Evolutionary conservation across 305 asterid species (phyloP).

Genomic region (Fraxinus ornus): DNA sequence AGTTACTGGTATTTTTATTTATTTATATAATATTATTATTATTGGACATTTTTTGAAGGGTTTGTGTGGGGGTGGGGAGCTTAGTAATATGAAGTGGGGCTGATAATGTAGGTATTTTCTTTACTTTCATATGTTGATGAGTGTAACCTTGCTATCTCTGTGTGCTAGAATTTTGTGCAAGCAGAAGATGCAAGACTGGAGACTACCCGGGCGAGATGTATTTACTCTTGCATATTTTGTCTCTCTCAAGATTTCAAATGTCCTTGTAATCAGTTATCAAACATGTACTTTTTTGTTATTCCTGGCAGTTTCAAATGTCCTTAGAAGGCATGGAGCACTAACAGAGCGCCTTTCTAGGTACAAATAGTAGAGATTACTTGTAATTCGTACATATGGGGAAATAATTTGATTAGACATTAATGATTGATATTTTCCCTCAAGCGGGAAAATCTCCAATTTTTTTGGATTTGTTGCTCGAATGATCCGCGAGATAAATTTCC

Average conservation of each 20-base stretch:
- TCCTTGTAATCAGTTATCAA: slow-evolving; percentile 6
- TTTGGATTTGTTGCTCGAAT: slow-evolving; percentile 1
- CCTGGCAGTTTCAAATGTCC: slow-evolving; percentile 72
- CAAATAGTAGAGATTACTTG: not conserved
- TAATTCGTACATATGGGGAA: not conserved
- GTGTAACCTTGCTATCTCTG: slow-evolving; percentile 4
- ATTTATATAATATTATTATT: not conserved
- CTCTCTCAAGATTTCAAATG: slow-evolving; percentile 6
- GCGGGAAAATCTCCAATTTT: not conserved
- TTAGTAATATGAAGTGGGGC: not conserved
- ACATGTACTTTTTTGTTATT: slow-evolving; percentile 12
- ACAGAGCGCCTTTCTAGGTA: slow-evolving; percentile 96
- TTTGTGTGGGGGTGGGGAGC: not conserved
- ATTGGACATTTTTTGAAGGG: not conserved
- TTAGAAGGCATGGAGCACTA: slow-evolving; percentile 83
- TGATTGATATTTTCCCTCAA: not conserved
- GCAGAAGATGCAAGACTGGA: slow-evolving; percentile 57
- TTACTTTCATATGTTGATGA: slow-evolving; percentile 6
- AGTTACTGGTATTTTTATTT: not conserved
- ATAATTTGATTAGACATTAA: not conserved
- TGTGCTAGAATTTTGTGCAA: slow-evolving; percentile 45
- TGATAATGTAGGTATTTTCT: not conserved
- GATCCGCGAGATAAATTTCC: not conserved
- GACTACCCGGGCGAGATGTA: slow-evolving; percentile 74
- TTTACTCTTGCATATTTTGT: slow-evolving; percentile 6